Evolutionary conservation across 1,139 yeast species (phyloP).

Genomic region (Blastobotrys niveus): DNA sequence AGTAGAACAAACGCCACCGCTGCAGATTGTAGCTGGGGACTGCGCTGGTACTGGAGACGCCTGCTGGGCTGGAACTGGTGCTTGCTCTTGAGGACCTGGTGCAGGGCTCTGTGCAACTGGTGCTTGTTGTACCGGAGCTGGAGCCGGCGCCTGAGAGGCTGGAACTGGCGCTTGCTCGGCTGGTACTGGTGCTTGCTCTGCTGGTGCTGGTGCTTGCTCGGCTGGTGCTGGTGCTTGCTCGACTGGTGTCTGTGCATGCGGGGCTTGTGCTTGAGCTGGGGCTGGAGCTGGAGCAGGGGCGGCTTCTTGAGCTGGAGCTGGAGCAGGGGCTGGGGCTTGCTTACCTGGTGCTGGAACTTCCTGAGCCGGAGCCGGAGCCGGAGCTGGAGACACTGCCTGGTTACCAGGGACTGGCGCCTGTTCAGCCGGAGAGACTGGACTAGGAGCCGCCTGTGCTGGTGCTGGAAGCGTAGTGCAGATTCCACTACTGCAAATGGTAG

Average conservation of each 20-base stretch:
- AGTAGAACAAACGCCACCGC: too few species aligned
- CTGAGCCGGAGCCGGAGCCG: background rate
- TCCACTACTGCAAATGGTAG: background rate
- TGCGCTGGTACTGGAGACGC: too few species aligned
- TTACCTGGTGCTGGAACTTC: background rate
- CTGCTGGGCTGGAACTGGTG: too few species aligned
- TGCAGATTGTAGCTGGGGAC: too few species aligned
- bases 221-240: slow-evolving; percentile 5
- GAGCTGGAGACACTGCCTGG: slow-evolving; percentile 1
- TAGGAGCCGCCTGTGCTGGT: background rate
- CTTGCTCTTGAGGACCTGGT: too few species aligned
- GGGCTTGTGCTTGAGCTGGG: slow-evolving; percentile 14
- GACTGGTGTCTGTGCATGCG: too few species aligned
- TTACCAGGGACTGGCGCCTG: background rate
- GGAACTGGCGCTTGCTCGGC: background rate
- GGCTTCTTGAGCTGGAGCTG: background rate
- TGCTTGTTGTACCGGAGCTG: background rate
- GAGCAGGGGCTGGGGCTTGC: background rate
- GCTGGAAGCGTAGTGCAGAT: background rate
- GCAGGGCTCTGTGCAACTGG: too few species aligned
- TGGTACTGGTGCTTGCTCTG: background rate
- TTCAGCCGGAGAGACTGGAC: background rate
- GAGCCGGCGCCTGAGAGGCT: background rate
- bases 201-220: background rate
- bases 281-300: slow-evolving; percentile 6